Conservation (phyloP, 345 rosid species). For the Erysimum cheiranthoides region DNA sequence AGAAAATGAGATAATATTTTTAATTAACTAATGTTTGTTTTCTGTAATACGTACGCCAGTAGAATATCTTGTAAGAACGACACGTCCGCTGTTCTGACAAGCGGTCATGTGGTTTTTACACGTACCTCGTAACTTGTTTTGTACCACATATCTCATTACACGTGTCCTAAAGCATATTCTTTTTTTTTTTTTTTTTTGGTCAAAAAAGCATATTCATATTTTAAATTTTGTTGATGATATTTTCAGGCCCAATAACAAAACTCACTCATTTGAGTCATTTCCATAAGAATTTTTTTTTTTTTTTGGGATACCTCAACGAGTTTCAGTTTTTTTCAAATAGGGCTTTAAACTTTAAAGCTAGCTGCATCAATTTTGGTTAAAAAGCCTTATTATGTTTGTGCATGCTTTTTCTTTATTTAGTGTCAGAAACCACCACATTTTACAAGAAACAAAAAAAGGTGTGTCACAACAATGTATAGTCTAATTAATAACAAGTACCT, state of each 20-base stretch:
- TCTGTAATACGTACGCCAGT: neutral
- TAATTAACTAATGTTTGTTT: neutral
- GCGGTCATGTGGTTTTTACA: slow-evolving; percentile 24
- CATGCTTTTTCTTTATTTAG: slow-evolving; percentile 1
- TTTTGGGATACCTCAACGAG: too few species aligned
- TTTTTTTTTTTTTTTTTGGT: too few species aligned
- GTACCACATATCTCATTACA: neutral
- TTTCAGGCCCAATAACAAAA: too few species aligned
- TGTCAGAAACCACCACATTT: slow-evolving; percentile 22
- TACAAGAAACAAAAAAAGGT: slow-evolving; percentile 15
- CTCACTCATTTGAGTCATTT: too few species aligned
- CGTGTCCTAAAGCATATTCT: neutral
- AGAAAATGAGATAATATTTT: neutral
- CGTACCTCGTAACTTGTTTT: slow-evolving; percentile 38
- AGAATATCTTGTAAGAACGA: slow-evolving; percentile 19
- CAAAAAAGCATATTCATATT: neutral
- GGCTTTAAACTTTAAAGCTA: neutral
- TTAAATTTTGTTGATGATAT: too few species aligned
- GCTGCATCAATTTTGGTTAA: slow-evolving; percentile 30
- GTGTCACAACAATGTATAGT: slow-evolving; percentile 19
- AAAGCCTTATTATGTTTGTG: slow-evolving; percentile 32
- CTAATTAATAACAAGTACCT: slow-evolving; percentile 9
- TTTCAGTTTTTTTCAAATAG: too few species aligned
- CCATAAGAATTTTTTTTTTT: too few species aligned
- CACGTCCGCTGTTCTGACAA: slow-evolving; percentile 25